phyloP scores from a whole-genome alignment of 1,284 basidiomycete genomes.

The Moesziomyces globuligerus region DNA sequence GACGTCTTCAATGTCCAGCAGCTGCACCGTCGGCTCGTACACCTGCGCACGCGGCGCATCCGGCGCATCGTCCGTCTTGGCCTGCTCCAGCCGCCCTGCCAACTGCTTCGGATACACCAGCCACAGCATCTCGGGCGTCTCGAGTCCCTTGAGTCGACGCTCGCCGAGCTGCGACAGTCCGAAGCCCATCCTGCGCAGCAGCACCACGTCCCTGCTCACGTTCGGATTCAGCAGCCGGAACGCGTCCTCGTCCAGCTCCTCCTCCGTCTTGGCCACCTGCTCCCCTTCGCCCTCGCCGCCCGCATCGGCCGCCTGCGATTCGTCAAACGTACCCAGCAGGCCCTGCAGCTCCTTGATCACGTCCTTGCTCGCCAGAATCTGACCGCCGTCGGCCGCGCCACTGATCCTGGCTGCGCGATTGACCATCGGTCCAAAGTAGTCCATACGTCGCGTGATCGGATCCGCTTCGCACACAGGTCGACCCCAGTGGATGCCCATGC shows the following conservation, averaged over 20 bases:
- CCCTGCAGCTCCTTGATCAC: conserved; percentile 70
- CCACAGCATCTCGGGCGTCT: conserved; percentile 79
- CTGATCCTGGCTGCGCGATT: conserved; percentile 82
- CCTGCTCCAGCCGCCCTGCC: conserved; percentile 77
- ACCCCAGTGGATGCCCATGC: conserved; percentile 98
- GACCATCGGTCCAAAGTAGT: conserved; percentile 71
- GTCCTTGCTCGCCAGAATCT: conserved; percentile 92
- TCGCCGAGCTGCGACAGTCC: conserved; percentile 84
- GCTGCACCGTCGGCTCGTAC: conserved; percentile 71
- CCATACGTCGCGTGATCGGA: conserved; percentile 94
- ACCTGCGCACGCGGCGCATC: conserved; percentile 60
- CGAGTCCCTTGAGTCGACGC: conserved; percentile 90
- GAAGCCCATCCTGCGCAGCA: conserved; percentile 79
- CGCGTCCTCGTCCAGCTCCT: conserved; percentile 63
- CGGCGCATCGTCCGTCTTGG: conserved; percentile 69
- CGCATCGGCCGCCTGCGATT: conserved; percentile 18
- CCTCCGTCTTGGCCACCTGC: conserved; percentile 31
- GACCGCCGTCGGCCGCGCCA: conserved; percentile 86
- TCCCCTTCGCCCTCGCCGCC: conserved; percentile 12
- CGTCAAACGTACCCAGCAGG: conserved; percentile 53
- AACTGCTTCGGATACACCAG: conserved; percentile 84
- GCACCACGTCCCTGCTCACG: conserved; percentile 72
- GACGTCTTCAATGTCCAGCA: conserved; percentile 80
- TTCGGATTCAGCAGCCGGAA: conserved; percentile 63
- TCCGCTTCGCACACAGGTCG: conserved; percentile 90